These are phyloP conservation scores for Pseudocercospora fuligena DNA, from an alignment of 2,329 filamentous ascomycete genomes.

Conservation along the genomic window DNA sequence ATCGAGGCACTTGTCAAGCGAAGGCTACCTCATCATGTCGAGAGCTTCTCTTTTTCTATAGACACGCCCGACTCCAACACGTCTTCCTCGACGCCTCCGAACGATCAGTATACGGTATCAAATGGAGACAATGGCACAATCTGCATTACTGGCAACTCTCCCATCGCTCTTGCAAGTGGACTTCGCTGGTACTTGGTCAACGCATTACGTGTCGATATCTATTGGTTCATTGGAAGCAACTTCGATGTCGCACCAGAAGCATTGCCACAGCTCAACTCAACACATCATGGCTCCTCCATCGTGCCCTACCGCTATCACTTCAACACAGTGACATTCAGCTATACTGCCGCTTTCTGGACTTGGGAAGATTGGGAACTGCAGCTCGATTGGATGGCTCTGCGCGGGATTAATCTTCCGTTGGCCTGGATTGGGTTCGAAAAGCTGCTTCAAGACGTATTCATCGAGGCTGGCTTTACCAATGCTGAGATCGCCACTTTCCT, in stretches of 20 bases:
- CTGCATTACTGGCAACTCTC: conserved; percentile 27
- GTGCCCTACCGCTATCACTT: conserved; percentile 58
- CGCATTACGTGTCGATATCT: conserved; percentile 51
- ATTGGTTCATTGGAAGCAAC: conserved; percentile 53
- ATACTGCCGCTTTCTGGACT: conserved; percentile 57
- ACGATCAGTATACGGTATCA: conserved; percentile 28
- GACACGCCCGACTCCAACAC: not conserved
- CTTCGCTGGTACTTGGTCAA: conserved; percentile 51
- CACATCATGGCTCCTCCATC: conserved; percentile 48
- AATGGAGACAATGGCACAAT: conserved; percentile 29
- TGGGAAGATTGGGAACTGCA: conserved; percentile 60
- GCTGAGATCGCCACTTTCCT: conserved; percentile 54
- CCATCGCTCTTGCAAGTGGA: conserved; percentile 34
- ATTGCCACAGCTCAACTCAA: conserved; percentile 40
- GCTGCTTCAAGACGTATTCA: conserved; percentile 55
- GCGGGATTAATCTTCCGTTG: conserved; percentile 57
- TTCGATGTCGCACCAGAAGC: conserved; percentile 42
- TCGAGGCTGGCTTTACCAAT: conserved; percentile 51
- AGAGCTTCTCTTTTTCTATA: conserved; percentile 15
- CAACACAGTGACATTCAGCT: conserved; percentile 61
- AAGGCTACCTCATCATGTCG: conserved; percentile 13
- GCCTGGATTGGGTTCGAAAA: conserved; percentile 60
- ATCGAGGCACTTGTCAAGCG: conserved; percentile 18
- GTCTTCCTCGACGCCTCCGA: conserved; percentile 7
- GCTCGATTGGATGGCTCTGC: conserved; percentile 59